A percentile compares a stretch with the other conserved stretches of the same genome.
Conservation (phyloP, 495 filamentous ascomycete genomes). For the Neurospora sp. region DNA sequence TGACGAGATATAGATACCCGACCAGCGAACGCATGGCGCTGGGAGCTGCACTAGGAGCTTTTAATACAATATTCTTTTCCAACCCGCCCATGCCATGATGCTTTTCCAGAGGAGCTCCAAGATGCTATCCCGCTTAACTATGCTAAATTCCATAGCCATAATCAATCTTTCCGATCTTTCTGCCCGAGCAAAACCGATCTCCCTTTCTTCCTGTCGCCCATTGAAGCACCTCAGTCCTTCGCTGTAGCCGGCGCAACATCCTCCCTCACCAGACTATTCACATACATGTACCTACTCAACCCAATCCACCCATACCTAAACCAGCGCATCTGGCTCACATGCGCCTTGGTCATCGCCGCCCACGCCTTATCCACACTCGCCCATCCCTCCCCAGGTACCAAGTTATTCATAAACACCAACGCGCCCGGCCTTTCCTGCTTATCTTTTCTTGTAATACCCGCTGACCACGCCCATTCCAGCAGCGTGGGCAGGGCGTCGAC, state of each 20-base stretch:
- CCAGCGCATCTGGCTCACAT: conserved; percentile 97
- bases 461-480: conserved; percentile 24
- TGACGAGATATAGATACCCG: neutral
- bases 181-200: neutral
- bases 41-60: no score
- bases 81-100: neutral
- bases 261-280: conserved; percentile 67
- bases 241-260: neutral
- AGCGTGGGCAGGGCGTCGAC: conserved; percentile 65
- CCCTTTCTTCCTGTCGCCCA: neutral
- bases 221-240: neutral
- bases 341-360: conserved; percentile 75
- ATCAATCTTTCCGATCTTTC: neutral
- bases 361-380: conserved; percentile 44
- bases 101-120: neutral
- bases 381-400: conserved; percentile 40
- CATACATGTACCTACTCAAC: conserved; percentile 84
- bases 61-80: neutral
- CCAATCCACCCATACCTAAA: conserved; percentile 95
- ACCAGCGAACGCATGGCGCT: neutral
- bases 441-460: conserved; percentile 27
- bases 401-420: conserved; percentile 59
- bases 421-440: conserved; percentile 36
- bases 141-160: neutral
- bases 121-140: neutral